Evolutionary conservation across 345 rosid genomes (phyloP).

Genomic region (Camelina neglecta): DNA sequence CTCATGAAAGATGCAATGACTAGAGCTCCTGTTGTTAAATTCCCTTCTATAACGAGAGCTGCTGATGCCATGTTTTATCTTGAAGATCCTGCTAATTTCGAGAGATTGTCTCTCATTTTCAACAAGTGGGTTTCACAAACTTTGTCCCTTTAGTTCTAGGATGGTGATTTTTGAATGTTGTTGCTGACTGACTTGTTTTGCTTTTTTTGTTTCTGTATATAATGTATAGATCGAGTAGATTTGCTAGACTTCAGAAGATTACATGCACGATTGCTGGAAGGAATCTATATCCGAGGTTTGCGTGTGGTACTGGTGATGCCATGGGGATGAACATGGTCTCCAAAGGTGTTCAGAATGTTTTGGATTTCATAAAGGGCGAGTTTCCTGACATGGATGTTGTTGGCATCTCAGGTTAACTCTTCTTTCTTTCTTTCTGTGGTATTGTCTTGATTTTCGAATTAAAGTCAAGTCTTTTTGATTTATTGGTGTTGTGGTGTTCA

Average conservation of each 20-base stretch:
- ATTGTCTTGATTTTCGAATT: neutral
- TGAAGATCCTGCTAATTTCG: conserved; percentile 52
- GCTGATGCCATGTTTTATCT: conserved; percentile 49
- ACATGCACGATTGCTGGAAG: conserved; percentile 57
- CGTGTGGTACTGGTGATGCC: conserved; percentile 70
- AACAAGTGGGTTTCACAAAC: conserved; percentile 37
- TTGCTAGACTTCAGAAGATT: conserved; percentile 54
- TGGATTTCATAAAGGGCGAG: conserved; percentile 48
- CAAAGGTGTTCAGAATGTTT: conserved; percentile 65
- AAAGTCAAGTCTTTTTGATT: conserved; percentile 3
- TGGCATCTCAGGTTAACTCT: conserved; percentile 55
- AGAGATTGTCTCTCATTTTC: conserved; percentile 48
- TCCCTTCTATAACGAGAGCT: conserved; percentile 51
- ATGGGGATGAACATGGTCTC: conserved; percentile 82
- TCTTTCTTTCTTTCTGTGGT: neutral
- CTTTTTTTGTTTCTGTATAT: neutral
- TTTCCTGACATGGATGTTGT: conserved; percentile 67
- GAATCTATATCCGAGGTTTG: conserved; percentile 59
- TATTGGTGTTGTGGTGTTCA: conserved; percentile 31
- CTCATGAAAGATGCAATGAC: conserved; percentile 55
- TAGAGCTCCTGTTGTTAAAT: conserved; percentile 58
- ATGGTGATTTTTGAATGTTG: neutral
- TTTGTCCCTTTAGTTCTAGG: neutral
- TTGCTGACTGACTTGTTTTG: conserved; percentile 1
- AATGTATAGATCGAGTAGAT: conserved; percentile 59